phyloP scores from a whole-genome alignment of 192 early-diverging fungal species.

The Phlyctochytrium arcticum region DNA sequence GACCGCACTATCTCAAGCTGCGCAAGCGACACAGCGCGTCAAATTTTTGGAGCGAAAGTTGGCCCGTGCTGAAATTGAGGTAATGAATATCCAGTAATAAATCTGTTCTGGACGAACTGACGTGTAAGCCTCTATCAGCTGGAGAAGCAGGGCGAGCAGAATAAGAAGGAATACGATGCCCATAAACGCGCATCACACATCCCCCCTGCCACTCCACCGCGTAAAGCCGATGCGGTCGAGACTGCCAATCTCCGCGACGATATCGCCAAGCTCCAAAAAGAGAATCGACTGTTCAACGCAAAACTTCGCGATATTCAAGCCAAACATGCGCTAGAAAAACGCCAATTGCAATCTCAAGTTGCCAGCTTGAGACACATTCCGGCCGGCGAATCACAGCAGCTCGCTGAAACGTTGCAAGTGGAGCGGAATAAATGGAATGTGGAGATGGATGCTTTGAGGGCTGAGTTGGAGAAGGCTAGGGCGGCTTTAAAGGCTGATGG shows the following conservation, averaged over 20 bases:
- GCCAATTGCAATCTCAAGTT: not conserved
- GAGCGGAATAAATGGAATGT: not conserved
- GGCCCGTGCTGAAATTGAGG: not conserved
- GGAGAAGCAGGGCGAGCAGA: not conserved
- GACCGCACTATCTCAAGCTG: not conserved
- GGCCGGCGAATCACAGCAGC: not conserved
- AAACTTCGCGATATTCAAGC: slow-evolving; percentile 1
- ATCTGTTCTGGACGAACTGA: not conserved
- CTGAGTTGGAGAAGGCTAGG: not conserved
- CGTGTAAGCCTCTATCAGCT: not conserved
- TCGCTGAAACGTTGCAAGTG: not conserved
- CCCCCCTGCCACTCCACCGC: not conserved
- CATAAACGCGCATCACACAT: not conserved
- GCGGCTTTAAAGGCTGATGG: not conserved
- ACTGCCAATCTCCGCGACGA: not conserved
- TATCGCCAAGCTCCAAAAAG: slow-evolving; percentile 7
- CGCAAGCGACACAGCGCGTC: not conserved
- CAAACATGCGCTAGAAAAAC: not conserved
- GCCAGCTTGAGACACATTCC: not conserved
- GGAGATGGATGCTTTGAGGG: not conserved
- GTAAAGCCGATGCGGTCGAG: not conserved
- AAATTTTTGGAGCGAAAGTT: not conserved
- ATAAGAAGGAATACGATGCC: not conserved
- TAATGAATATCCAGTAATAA: not conserved
- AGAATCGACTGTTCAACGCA: slow-evolving; percentile 3